Conservation (phyloP, 192 early-diverging fungal species). For the Linderina pennispora region DNA sequence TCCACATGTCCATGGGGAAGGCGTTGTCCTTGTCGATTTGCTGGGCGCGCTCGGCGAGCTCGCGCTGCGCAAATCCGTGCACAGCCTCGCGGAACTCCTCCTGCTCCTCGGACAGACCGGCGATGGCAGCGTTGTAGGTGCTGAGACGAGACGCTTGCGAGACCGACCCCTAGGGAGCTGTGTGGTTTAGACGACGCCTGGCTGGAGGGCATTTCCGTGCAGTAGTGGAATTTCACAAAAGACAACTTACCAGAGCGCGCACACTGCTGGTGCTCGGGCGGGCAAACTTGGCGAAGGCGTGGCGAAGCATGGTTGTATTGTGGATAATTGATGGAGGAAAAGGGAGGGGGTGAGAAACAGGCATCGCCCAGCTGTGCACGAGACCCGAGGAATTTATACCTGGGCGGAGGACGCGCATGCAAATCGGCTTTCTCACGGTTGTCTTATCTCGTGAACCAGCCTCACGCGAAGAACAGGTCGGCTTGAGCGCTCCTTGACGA, state of each 20-base stretch:
- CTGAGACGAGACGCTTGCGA: slow-evolving; percentile 7
- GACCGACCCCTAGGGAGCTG: not conserved
- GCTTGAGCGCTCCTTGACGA: no score
- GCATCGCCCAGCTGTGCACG: no score
- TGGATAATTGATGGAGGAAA: not conserved
- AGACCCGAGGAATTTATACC: no score
- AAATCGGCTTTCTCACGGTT: no score
- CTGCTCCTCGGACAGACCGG: slow-evolving; percentile 70
- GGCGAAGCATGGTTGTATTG: not conserved
- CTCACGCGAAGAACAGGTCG: no score
- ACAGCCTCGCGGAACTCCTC: slow-evolving; percentile 70
- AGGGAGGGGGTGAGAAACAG: not conserved
- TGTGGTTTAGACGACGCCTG: no score
- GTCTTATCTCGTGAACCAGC: no score
- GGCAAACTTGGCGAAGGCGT: not conserved
- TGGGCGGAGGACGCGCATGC: no score
- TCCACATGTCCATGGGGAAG: slow-evolving; percentile 97
- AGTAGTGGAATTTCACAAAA: no score
- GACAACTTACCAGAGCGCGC: not conserved
- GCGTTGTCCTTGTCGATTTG: slow-evolving; percentile 79
- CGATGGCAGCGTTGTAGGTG: slow-evolving; percentile 70
- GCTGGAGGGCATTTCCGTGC: no score
- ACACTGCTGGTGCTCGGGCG: not conserved
- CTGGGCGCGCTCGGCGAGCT: slow-evolving; percentile 72
- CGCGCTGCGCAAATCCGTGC: slow-evolving; percentile 68